Percentiles rank a stretch among this genome's conserved stretches.
Conservation (phyloP, 768 basidiomycete genomes). For the Strobilomyces confusus region DNA sequence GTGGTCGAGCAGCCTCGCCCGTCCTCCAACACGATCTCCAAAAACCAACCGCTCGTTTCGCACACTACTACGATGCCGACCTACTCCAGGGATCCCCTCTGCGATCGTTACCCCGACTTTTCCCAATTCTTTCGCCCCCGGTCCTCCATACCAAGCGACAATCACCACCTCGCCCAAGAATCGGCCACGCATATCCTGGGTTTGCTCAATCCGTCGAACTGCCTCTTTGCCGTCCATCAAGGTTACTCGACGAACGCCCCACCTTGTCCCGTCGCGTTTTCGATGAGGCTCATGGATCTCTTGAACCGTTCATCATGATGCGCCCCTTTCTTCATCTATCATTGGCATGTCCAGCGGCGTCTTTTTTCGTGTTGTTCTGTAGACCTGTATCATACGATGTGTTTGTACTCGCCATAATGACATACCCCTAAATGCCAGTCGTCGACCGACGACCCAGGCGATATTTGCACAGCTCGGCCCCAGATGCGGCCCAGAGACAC, state of each 20-base stretch:
- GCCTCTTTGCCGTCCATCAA: neutral
- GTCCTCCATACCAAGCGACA: neutral
- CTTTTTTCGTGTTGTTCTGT: slow-evolving; percentile 10
- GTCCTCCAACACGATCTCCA: no score
- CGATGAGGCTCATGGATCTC: slow-evolving; percentile 18
- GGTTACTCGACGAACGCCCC: neutral
- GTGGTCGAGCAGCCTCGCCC: neutral
- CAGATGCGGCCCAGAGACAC: slow-evolving; percentile 52
- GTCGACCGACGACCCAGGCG: slow-evolving; percentile 41
- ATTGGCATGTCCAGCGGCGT: neutral
- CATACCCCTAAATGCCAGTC: neutral
- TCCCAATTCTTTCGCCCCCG: slow-evolving; percentile 28
- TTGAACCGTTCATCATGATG: neutral
- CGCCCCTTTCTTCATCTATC: neutral
- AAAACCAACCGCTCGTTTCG: neutral
- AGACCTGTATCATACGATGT: slow-evolving; percentile 4
- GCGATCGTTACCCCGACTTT: slow-evolving; percentile 31
- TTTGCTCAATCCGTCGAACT: neutral
- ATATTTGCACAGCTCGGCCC: slow-evolving; percentile 44
- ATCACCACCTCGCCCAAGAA: neutral
- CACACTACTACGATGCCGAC: slow-evolving; percentile 2
- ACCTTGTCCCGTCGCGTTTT: slow-evolving; percentile 21
- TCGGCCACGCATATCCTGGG: neutral
- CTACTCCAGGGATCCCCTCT: slow-evolving; percentile 32
- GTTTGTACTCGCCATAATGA: neutral